phyloP scores from a whole-genome alignment of 257 asterid genomes.

The Nemophila menziesii region DNA sequence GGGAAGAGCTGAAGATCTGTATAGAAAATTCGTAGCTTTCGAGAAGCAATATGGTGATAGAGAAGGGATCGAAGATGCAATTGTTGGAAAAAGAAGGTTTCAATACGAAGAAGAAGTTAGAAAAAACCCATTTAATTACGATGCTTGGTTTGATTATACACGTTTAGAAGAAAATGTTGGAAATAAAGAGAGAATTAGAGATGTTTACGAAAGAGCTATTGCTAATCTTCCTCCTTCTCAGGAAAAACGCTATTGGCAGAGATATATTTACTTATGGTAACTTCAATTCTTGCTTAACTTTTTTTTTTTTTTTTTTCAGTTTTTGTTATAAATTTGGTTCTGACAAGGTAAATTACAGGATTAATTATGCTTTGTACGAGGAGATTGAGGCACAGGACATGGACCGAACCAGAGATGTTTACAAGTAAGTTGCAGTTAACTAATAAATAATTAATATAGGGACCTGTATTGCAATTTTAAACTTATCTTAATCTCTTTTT shows the following conservation, averaged over 20 bases:
- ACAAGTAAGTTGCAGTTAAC: constrained; percentile 24
- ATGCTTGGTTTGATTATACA: constrained; percentile 58
- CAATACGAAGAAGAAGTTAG: constrained; percentile 57
- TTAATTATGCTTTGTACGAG: constrained; percentile 51
- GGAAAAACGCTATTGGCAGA: constrained; percentile 54
- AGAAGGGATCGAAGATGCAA: constrained; percentile 80
- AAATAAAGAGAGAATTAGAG: constrained; percentile 36
- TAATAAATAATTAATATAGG: neutral
- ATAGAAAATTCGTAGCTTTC: constrained; percentile 56
- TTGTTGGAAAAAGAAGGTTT: constrained; percentile 62
- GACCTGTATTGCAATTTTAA: neutral
- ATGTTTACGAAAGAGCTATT: constrained; percentile 57
- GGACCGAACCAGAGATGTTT: constrained; percentile 47
- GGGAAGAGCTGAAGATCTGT: constrained; percentile 56
- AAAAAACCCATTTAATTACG: constrained; percentile 52
- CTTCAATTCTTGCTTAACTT: constrained; percentile 10
- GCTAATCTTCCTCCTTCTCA: constrained; percentile 49
- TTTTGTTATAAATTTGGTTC: neutral
- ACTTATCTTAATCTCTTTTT: neutral
- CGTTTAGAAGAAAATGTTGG: constrained; percentile 53
- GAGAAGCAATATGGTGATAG: constrained; percentile 66
- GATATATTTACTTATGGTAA: constrained; percentile 59
- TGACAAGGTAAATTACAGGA: constrained; percentile 29
- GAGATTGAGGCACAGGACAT: constrained; percentile 48
- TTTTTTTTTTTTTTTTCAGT: neutral